phyloP scores from a whole-genome alignment of 345 rosid species.

The Isatis tinctoria region DNA sequence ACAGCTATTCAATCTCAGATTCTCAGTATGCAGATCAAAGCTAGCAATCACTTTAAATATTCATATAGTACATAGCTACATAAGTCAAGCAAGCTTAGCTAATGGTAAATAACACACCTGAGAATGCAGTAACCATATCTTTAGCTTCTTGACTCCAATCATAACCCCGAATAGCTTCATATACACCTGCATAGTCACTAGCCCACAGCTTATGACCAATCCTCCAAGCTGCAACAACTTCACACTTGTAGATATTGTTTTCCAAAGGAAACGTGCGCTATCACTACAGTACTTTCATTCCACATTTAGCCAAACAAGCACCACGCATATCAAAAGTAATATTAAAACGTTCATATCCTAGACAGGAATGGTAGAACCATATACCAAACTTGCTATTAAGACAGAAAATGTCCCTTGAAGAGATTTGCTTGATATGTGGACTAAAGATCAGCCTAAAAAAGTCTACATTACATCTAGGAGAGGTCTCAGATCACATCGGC shows the following conservation, averaged over 20 bases:
- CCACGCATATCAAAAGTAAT: background rate
- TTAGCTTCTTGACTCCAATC: constrained; percentile 75
- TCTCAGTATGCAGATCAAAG: background rate
- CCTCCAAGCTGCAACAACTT: constrained; percentile 69
- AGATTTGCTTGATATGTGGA: too few species aligned
- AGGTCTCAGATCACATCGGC: too few species aligned
- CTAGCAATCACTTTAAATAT: background rate
- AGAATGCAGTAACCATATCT: constrained; percentile 64
- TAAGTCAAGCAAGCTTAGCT: background rate
- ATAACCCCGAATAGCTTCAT: constrained; percentile 63
- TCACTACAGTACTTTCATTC: constrained; percentile 43
- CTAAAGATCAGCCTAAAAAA: too few species aligned
- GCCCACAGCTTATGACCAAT: constrained; percentile 87
- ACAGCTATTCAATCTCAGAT: background rate
- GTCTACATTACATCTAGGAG: too few species aligned
- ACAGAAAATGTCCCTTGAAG: too few species aligned
- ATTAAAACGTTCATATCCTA: too few species aligned
- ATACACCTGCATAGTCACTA: constrained; percentile 67
- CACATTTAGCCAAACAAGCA: background rate
- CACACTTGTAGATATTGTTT: constrained; percentile 55
- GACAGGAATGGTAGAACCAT: too few species aligned
- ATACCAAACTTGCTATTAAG: too few species aligned
- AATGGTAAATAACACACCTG: constrained; percentile 30
- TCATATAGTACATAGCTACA: background rate
- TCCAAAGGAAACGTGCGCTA: constrained; percentile 82